Evolutionary conservation across 768 basidiomycete genomes (phyloP), one percentile per base, ranked within the genome.

Genomic region (Nevesoporus exiguus): DNA sequence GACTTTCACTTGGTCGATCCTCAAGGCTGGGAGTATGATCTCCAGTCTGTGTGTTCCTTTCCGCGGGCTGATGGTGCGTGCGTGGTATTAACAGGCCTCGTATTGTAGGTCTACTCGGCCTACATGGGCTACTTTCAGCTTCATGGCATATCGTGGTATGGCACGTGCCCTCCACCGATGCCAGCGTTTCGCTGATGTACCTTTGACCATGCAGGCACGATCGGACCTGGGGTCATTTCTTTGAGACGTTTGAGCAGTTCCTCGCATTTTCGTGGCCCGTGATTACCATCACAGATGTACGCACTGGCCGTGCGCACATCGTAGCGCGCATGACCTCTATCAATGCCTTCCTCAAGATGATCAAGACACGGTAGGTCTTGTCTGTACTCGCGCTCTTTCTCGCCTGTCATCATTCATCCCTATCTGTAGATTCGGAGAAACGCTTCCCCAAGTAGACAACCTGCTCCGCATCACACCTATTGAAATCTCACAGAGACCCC

Each of bases 211-310:
- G 3, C 46, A 89, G 89, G 88, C 87, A 86, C 58, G 88, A 92
- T 51, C 80, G 84, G 51, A 79, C 86, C 25, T 93, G 90, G 90
- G 86, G 87, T 3, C 81, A 84, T 46, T 74, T 86, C 33, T 93
- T 93, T 71, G 80, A 84, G 45, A 80, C 86, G 0, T 92, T 92
- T 64, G 86, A 88, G 45, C 82, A 81, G 27, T 93, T 93, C 68
- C 76, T 93, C 33, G 76, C 80, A 13, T 92, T 91, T 67, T 88
- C 86, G 37, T 93, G 90, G 90, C 90, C 90, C 5, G 83, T 81
- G 17, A 85, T 93, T 56, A 83, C 83, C 1, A 80, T 89, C 41
- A 91, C 90, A 33, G 88, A 91, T 65, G 66, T 76, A 40, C 78
- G 76, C 66, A 88, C 90, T 1, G 85, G 87, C 17, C 78, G 78